Evolutionary conservation across 805 yeast genomes (phyloP).

Genomic region (Myxozyma lipomycoides): DNA sequence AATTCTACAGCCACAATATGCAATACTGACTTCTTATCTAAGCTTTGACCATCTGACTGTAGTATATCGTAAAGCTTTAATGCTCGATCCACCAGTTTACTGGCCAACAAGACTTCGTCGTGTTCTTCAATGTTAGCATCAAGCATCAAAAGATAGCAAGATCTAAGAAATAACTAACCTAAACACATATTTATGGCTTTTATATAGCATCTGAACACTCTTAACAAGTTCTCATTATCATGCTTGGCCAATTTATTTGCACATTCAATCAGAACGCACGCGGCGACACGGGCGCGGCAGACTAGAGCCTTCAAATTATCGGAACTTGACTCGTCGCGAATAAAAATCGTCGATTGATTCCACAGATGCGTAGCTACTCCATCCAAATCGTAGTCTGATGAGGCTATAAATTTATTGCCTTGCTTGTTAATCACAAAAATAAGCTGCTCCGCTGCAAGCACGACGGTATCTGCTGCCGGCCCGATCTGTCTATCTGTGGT

Average conservation of each 20-base stretch:
- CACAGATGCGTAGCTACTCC: slow-evolving; percentile 11
- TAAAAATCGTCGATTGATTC: slow-evolving; percentile 14
- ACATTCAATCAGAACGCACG: slow-evolving; percentile 19
- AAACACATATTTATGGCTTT: slow-evolving; percentile 17
- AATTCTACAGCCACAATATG: background rate
- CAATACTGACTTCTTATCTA: slow-evolving; percentile 9
- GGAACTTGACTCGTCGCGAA: background rate
- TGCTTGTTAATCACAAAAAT: slow-evolving; percentile 8
- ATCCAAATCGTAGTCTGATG: slow-evolving; percentile 3
- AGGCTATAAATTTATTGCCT: background rate
- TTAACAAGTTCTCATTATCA: background rate
- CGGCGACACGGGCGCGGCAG: slow-evolving; percentile 9
- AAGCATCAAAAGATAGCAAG: no score
- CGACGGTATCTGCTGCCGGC: slow-evolving; percentile 8
- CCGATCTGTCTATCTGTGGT: slow-evolving; percentile 5
- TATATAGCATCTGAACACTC: slow-evolving; percentile 14
- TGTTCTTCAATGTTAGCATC: slow-evolving; percentile 4
- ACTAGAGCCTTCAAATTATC: background rate
- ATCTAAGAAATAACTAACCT: background rate
- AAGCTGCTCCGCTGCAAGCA: slow-evolving; percentile 12
- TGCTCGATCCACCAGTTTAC: slow-evolving; percentile 6
- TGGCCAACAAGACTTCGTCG: slow-evolving; percentile 10
- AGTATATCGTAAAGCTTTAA: slow-evolving; percentile 3
- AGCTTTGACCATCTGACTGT: slow-evolving; percentile 4
- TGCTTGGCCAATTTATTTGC: slow-evolving; percentile 6